phyloP scores from a whole-genome alignment of 2,329 filamentous ascomycete species.

The Pyrenophora graminea region DNA sequence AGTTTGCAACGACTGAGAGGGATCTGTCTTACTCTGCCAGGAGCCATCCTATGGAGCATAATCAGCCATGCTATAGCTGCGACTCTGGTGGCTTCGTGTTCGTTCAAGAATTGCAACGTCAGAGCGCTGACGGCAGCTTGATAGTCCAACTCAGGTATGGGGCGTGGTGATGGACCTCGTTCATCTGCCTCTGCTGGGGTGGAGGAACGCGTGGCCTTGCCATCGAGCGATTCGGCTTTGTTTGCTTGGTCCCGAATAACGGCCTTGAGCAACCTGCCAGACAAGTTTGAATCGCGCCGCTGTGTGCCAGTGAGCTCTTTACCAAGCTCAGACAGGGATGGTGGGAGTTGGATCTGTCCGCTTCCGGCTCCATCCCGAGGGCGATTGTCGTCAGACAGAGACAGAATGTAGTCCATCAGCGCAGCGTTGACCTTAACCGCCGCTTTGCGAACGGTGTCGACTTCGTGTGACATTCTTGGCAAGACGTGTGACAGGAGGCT shows the following conservation, averaged over 20 bases:
- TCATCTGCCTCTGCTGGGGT: conserved; percentile 54
- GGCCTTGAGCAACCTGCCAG: conserved; percentile 40
- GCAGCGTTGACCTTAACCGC: conserved; percentile 88
- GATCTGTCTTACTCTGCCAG: conserved; percentile 68
- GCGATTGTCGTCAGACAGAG: conserved; percentile 68
- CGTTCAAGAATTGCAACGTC: conserved; percentile 91
- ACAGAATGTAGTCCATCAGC: conserved; percentile 92
- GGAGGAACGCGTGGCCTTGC: conserved; percentile 42
- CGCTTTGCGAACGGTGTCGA: conserved; percentile 85
- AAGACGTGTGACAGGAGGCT: conserved; percentile 89
- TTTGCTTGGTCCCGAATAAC: conserved; percentile 40
- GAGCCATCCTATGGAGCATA: conserved; percentile 95
- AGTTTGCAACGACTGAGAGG: neutral
- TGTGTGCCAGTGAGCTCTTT: conserved; percentile 50
- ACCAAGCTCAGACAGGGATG: conserved; percentile 44
- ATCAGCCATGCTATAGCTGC: conserved; percentile 95
- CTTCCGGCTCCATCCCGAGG: conserved; percentile 47
- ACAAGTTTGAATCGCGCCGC: conserved; percentile 46
- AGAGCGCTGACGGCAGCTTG: conserved; percentile 91
- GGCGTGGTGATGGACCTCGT: conserved; percentile 49
- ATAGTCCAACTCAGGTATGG: conserved; percentile 80
- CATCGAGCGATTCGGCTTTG: conserved; percentile 33
- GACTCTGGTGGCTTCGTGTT: conserved; percentile 93
- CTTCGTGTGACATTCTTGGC: conserved; percentile 89
- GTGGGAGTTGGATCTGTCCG: conserved; percentile 51